Base-by-base conservation (phyloP, 176 grass and related monocot species). In the Zea mays region DNA sequence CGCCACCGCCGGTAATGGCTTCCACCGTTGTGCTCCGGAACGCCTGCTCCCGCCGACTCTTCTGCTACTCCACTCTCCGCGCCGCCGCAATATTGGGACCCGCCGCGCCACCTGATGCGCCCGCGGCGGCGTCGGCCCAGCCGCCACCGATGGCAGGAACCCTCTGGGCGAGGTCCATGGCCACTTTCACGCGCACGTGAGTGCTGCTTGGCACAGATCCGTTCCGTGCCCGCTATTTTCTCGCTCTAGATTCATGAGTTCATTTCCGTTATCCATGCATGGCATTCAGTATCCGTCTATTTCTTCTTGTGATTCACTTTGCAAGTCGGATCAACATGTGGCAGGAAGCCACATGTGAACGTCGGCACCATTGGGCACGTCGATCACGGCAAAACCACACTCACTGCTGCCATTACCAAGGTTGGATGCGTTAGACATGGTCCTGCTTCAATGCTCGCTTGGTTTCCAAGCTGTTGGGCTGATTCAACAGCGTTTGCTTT, bases 361-460 rank as follows among this genome's bases (percentile, higher is more conserved):
- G 92, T 95, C 48, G 96, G 92, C 33, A 99, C 96, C 62, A 99
- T 99, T 63, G 96, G 96, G 6, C 96, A 99, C 62, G 96, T 95
- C 21, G 90, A 99, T 85, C 96, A 99, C 60, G 92, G 96, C 33
- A 99, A 99, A 47, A 99, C 92, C 46, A 95, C 96, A 1, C 92
- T 99, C 17, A 99, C 96, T 21, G 96, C 96, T 8, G 90, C 92
- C 5, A 99, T 99, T 72, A 99, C 96, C 36, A 99, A 87, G 92
- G 96, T 98, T 67, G 34, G 41, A 72, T 77, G 35, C 46, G 58
- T 39, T 43, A 64, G 10, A 5, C 50, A 49, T 12, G 21, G 15
- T 42, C 4, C 21, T 69, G 21, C 33, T 70, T 67, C 7, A 27
- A 0, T 62, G 14, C 7, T 79, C 3, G 61, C 19, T 58, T 48